Percentiles rank a stretch among this genome's conserved stretches.
Evolutionary conservation across 371 early-diverging fungal species (phyloP).

Genomic region (Saksenaea vasiformis): DNA sequence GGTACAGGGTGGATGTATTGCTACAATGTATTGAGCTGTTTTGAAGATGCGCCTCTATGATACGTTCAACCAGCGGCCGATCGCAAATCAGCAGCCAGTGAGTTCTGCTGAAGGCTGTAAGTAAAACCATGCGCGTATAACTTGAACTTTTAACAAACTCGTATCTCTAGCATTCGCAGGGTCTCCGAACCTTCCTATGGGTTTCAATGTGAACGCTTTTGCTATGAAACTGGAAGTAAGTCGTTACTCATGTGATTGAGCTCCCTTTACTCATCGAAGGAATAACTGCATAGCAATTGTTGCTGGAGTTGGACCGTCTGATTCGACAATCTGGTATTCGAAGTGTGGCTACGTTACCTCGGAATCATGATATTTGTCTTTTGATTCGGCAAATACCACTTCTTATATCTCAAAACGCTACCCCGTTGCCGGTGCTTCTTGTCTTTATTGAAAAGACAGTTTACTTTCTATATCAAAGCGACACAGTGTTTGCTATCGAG

Average conservation of each 20-base stretch:
- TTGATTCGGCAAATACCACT: conserved; percentile 73
- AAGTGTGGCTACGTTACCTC: conserved; percentile 70
- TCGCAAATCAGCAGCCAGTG: neutral
- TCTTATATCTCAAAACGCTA: conserved; percentile 65
- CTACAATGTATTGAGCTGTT: conserved; percentile 28
- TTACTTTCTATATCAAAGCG: conserved; percentile 74
- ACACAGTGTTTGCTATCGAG: conserved; percentile 75
- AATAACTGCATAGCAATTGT: conserved; percentile 52
- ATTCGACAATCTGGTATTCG: conserved; percentile 58
- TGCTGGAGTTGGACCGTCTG: conserved; percentile 76
- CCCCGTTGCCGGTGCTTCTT: conserved; percentile 73
- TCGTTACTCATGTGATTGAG: neutral
- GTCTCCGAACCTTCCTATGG: neutral
- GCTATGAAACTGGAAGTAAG: conserved; percentile 17
- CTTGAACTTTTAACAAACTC: neutral
- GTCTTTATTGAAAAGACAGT: conserved; percentile 85
- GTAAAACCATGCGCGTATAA: neutral
- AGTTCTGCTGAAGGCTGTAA: conserved; percentile 3
- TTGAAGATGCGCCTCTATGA: conserved; percentile 19
- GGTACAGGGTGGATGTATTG: conserved; percentile 63
- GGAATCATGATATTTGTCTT: conserved; percentile 78
- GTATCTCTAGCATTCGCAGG: neutral
- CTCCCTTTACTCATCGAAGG: neutral
- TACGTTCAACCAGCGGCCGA: conserved; percentile 7
- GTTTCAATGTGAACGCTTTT: conserved; percentile 1